Percentiles rank a stretch among this genome's conserved stretches.
Evolutionary conservation across 1,284 basidiomycete genomes (phyloP).

Genomic region (Ceratobasidium sp.): DNA sequence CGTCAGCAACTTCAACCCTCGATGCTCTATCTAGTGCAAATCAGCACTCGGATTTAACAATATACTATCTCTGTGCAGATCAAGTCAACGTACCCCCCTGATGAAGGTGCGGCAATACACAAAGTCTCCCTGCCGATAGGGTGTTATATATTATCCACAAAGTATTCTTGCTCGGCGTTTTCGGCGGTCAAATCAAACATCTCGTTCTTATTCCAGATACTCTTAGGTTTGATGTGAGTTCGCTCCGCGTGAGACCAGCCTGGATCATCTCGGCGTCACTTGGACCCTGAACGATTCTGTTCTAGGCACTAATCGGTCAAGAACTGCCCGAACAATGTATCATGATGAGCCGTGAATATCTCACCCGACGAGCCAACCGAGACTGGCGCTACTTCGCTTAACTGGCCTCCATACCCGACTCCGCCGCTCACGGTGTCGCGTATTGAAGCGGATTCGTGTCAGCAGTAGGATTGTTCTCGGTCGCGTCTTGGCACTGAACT

Average conservation of each 20-base stretch:
- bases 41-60: too few species aligned
- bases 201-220: not conserved
- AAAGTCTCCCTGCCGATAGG: too few species aligned
- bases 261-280: not conserved
- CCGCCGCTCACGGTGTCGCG: not conserved
- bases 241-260: not conserved
- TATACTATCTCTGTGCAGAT: too few species aligned
- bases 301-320: not conserved
- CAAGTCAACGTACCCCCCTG: too few species aligned
- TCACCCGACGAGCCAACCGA: conserved; percentile 5
- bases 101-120: too few species aligned
- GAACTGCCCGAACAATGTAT: not conserved
- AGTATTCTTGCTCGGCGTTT: not conserved
- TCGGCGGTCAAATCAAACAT: not conserved
- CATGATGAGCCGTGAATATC: not conserved
- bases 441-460: not conserved
- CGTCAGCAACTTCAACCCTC: too few species aligned
- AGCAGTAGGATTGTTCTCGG: not conserved
- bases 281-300: not conserved
- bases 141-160: not conserved
- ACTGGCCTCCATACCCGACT: not conserved
- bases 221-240: not conserved
- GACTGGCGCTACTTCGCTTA: not conserved
- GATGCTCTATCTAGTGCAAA: too few species aligned
- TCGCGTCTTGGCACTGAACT: not conserved